Percentiles rank a stretch among this genome's conserved stretches.
Conservation (phyloP, 2,329 filamentous ascomycete genomes). For the Colletotrichum sp. region DNA sequence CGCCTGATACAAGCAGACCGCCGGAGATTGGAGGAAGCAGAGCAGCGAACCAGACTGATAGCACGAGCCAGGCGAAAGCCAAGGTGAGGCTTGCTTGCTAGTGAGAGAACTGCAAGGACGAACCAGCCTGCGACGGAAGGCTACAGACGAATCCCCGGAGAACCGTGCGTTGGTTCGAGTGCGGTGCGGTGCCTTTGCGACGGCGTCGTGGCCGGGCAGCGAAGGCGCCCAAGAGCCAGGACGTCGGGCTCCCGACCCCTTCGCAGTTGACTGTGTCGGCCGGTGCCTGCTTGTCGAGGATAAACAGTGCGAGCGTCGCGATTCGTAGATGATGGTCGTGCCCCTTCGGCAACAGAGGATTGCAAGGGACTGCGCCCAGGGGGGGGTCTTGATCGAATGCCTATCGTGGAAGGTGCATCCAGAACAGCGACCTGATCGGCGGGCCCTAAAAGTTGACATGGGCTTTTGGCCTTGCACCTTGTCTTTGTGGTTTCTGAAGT, state of each 20-base stretch:
- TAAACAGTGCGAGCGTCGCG: neutral
- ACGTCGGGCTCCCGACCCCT: neutral
- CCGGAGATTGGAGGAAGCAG: neutral
- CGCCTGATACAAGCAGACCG: neutral
- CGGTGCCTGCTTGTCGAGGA: neutral
- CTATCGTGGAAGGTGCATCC: slow-evolving; percentile 15
- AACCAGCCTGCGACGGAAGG: slow-evolving; percentile 1
- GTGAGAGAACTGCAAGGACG: neutral
- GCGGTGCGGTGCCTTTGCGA: neutral
- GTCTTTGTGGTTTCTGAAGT: neutral
- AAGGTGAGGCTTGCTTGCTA: slow-evolving; percentile 4
- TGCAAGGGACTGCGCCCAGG: neutral
- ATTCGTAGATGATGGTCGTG: neutral
- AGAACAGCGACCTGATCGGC: slow-evolving; percentile 2
- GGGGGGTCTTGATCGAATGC: slow-evolving; percentile 1
- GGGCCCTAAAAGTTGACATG: neutral
- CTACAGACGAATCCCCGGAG: neutral
- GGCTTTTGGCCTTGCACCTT: neutral
- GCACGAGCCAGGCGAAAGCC: neutral
- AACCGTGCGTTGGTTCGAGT: neutral
- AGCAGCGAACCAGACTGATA: neutral
- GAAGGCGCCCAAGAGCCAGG: slow-evolving; percentile 1
- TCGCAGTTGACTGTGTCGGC: neutral
- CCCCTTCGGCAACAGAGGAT: neutral
- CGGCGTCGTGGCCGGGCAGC: neutral